Evolutionary conservation across 495 filamentous ascomycete species (phyloP).

Genomic region (Penicilliopsis zonata): DNA sequence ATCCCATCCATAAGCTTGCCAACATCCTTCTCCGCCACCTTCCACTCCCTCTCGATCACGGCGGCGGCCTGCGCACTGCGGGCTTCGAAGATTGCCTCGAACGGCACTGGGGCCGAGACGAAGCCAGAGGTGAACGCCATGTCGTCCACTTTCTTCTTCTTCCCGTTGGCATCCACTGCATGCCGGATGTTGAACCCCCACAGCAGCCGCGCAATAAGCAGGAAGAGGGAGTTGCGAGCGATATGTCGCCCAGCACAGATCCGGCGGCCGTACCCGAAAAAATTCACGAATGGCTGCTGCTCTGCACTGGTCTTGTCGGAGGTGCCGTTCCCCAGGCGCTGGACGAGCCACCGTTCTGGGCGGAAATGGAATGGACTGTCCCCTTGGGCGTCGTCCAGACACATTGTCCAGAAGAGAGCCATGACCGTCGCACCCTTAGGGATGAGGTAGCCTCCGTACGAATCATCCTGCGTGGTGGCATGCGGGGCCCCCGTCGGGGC

Average conservation of each 20-base stretch:
- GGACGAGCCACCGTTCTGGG: conserved; percentile 36
- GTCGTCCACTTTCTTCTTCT: conserved; percentile 32
- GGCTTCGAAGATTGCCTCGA: conserved; percentile 9
- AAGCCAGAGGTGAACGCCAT: conserved; percentile 9
- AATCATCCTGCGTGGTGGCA: conserved; percentile 35
- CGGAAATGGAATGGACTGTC: conserved; percentile 24
- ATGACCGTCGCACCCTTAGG: conserved; percentile 34
- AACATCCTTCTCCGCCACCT: conserved; percentile 9
- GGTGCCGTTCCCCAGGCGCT: conserved; percentile 19
- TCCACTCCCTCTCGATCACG: conserved; percentile 13
- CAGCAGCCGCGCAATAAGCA: conserved; percentile 33
- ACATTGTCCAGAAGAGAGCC: conserved; percentile 31
- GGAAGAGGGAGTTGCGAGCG: conserved; percentile 36
- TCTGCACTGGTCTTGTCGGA: conserved; percentile 1
- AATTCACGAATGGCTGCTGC: conserved; percentile 2
- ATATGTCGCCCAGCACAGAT: conserved; percentile 35
- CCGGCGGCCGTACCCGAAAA: conserved; percentile 10
- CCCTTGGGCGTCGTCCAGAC: conserved; percentile 20
- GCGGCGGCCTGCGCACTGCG: conserved; percentile 6
- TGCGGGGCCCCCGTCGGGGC: conserved; percentile 36
- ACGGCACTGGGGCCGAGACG: conserved; percentile 7
- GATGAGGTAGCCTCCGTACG: conserved; percentile 37
- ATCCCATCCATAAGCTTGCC: conserved; percentile 5
- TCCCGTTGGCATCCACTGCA: conserved; percentile 18
- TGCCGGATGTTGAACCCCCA: conserved; percentile 41